Base-by-base conservation (phyloP, 208 protist genomes). In the Leishmania lainsoni region DNA sequence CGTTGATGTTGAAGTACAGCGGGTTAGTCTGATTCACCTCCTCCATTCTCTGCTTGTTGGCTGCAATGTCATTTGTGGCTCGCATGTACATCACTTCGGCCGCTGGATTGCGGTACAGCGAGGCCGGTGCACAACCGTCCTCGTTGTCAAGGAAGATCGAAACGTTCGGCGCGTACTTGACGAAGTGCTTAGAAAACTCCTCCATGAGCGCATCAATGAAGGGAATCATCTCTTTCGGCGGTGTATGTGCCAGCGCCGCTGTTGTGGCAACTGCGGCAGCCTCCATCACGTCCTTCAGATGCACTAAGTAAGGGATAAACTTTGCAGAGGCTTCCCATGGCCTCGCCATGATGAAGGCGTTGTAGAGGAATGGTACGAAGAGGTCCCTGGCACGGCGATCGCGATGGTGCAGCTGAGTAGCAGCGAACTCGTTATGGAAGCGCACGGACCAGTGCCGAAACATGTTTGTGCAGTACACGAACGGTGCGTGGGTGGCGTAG, bases 391-490 rank as follows among this genome's bases (percentile, higher is more conserved):
- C 51, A 16, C 51, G 51, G 3, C 51, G 51, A 17, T 54, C 51
- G 51, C 51, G 51, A 54, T 54, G 9, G 51, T 54, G 51, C 51
- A 54, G 1, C 51, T 54, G 51, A 0, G 8, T 8, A 16, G 9
- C 9, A 8, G 51, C 51, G 12, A 54, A 54, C 12, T 54, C 51
- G 51, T 54, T 4, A 17, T 4, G 51, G 51, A 54, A 54, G 3
- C 51, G 51, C 56, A 61, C 56, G 0, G 56, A 61, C 56, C 56
- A 61, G 56, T 61, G 56, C 56, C 86, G 84, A 54, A 86, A 72
- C 87, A 94, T 91, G 49, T 86, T 81, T 5, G 86, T 91, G 81
- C 91, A 94, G 77, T 94, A 94, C 65, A 87, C 81, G 66, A 92
- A 94, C 29, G 91, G 91, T 1, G 89, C 91, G 83, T 94, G 91